Percentiles rank a stretch among this genome's conserved stretches.
Conservation (phyloP, 345 rosid species). For the Hypericum perforatum region DNA sequence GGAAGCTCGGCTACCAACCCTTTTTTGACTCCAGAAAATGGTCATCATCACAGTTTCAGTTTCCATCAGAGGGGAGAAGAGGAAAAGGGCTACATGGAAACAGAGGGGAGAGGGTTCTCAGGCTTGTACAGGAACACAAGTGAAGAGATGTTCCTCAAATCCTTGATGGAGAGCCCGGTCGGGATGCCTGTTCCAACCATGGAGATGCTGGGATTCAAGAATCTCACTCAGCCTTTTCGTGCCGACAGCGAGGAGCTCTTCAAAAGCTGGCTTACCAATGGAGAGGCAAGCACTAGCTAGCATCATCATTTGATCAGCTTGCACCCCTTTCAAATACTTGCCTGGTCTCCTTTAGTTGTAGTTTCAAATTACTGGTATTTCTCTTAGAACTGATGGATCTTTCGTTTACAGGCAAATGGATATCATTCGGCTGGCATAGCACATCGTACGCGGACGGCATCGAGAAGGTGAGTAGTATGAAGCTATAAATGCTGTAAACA, state of each 20-base stretch:
- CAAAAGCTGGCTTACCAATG: constrained; percentile 63
- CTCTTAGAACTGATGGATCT: not conserved
- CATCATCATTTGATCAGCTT: not conserved
- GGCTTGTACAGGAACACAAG: constrained; percentile 49
- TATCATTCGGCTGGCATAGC: constrained; percentile 34
- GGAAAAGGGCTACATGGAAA: constrained; percentile 25
- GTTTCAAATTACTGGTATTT: not conserved
- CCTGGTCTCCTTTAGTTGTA: too few relatives aligned
- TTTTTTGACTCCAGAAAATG: constrained; percentile 9
- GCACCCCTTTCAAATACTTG: too few relatives aligned
- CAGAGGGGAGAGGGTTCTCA: constrained; percentile 39
- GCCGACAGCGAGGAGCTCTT: constrained; percentile 68
- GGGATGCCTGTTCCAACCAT: constrained; percentile 41
- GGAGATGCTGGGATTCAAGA: constrained; percentile 56
- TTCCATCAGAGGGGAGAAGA: constrained; percentile 16
- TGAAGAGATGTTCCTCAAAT: constrained; percentile 54
- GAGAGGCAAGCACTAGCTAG: constrained; percentile 50
- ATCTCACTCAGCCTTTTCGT: constrained; percentile 41
- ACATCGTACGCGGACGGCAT: constrained; percentile 49
- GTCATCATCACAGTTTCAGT: constrained; percentile 12
- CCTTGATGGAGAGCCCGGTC: constrained; percentile 50
- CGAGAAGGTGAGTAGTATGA: constrained; percentile 34
- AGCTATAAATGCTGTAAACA: not conserved
- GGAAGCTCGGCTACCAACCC: constrained; percentile 13
- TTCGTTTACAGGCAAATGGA: constrained; percentile 35